phyloP scores from a whole-genome alignment of 1,284 basidiomycete genomes.

The Lignosus rhinocerotis region DNA sequence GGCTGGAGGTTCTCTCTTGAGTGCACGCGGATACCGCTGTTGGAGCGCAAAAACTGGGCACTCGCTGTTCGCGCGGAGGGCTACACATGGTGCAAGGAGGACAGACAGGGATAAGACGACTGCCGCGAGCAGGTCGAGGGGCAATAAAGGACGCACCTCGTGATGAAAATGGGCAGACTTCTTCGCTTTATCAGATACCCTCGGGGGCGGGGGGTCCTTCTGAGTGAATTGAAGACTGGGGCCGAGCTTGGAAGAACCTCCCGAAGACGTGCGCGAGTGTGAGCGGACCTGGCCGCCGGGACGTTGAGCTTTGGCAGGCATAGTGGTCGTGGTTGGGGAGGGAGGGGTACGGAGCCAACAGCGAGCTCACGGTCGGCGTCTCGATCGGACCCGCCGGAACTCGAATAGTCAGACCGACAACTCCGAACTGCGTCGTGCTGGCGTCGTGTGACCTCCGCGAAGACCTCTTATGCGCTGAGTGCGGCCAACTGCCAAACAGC shows the following conservation, averaged over 20 bases:
- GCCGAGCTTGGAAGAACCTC: conserved; percentile 51
- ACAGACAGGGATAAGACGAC: conserved; percentile 7
- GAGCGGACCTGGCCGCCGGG: conserved; percentile 46
- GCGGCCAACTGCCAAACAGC: background rate
- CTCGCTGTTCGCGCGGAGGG: conserved; percentile 33
- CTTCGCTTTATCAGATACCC: conserved; percentile 51
- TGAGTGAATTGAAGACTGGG: conserved; percentile 67
- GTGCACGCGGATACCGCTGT: conserved; percentile 50
- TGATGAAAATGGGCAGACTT: conserved; percentile 43
- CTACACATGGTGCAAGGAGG: conserved; percentile 19
- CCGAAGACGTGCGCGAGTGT: conserved; percentile 64
- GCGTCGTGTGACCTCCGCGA: background rate
- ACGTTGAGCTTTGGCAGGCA: conserved; percentile 52
- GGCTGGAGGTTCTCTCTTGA: conserved; percentile 49
- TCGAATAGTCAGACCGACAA: conserved; percentile 14
- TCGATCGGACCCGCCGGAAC: conserved; percentile 16
- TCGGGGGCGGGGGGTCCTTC: conserved; percentile 49
- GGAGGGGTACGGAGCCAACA: conserved; percentile 10
- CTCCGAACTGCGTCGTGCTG: conserved; percentile 6
- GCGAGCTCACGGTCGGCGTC: conserved; percentile 13
- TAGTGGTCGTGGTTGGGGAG: conserved; percentile 33
- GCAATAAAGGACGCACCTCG: conserved; percentile 41
- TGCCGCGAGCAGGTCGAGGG: conserved; percentile 12
- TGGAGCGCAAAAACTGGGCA: conserved; percentile 43
- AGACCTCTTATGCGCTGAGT: background rate